These are phyloP conservation scores for Flaveria bidentis DNA, from an alignment of 129 eudicot genomes.

Conservation along the genomic window DNA sequence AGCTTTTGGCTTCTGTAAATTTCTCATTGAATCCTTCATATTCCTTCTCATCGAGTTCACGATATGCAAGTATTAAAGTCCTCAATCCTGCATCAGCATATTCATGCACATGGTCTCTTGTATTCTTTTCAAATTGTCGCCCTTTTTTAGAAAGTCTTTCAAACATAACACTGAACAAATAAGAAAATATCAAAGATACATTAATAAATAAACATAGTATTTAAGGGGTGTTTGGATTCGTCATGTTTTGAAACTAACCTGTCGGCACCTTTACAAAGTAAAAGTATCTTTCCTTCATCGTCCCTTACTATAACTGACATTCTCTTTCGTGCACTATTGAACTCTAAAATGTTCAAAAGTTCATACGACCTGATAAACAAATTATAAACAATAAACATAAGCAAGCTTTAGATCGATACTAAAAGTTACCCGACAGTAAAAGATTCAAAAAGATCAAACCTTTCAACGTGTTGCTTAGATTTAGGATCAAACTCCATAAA, in stretches of 20 bases:
- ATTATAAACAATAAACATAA: not conserved
- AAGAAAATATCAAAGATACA: not conserved
- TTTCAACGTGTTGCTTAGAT: slow-evolving; percentile 37
- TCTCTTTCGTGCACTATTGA: slow-evolving; percentile 60
- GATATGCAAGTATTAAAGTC: slow-evolving; percentile 63
- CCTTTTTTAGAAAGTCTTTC: not conserved
- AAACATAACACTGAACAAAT: slow-evolving; percentile 8
- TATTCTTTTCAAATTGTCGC: slow-evolving; percentile 34
- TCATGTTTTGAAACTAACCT: slow-evolving; percentile 36
- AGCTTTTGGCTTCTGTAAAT: slow-evolving; percentile 51
- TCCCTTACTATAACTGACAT: slow-evolving; percentile 60
- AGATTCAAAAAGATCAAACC: slow-evolving; percentile 35
- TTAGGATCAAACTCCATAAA: slow-evolving; percentile 46
- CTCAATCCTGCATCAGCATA: slow-evolving; percentile 70
- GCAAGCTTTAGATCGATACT: slow-evolving; percentile 3
- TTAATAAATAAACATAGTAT: not conserved
- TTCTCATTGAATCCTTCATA: slow-evolving; percentile 41
- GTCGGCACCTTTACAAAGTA: slow-evolving; percentile 64
- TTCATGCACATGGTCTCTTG: slow-evolving; percentile 56
- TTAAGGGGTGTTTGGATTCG: not conserved
- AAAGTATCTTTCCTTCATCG: slow-evolving; percentile 48
- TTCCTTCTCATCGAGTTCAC: slow-evolving; percentile 55
- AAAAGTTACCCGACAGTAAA: not conserved
- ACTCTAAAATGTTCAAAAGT: slow-evolving; percentile 49
- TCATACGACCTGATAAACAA: slow-evolving; percentile 39